phyloP scores from a whole-genome alignment of 2,329 filamentous ascomycete genomes.

The Monascus ruber region DNA sequence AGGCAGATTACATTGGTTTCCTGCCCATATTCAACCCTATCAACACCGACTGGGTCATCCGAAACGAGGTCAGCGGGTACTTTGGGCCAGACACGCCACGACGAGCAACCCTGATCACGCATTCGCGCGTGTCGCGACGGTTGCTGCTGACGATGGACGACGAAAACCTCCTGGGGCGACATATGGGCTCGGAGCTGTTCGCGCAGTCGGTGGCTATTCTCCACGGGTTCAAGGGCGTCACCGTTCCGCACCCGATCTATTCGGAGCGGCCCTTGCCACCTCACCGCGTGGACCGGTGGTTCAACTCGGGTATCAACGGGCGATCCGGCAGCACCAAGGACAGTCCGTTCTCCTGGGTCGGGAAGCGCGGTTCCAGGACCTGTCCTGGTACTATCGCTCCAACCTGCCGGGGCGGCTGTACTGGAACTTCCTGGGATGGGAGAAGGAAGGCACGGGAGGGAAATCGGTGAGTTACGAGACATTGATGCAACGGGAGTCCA shows the following conservation, averaged over 20 bases:
- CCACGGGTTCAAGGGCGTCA: constrained; percentile 68
- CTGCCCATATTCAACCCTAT: constrained; percentile 68
- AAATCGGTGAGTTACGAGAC: constrained; percentile 2
- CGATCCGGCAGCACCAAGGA: constrained; percentile 20
- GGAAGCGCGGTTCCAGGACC: constrained; percentile 19
- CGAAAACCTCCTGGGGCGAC: constrained; percentile 61
- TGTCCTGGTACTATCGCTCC: constrained; percentile 24
- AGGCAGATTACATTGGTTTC: constrained; percentile 62
- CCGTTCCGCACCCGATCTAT: constrained; percentile 66
- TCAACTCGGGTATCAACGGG: constrained; percentile 21
- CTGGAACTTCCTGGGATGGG: constrained; percentile 21
- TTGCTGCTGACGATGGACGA: constrained; percentile 67
- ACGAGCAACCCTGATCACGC: constrained; percentile 66
- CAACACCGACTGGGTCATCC: constrained; percentile 55
- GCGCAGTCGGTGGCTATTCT: constrained; percentile 61
- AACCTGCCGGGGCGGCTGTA: constrained; percentile 20
- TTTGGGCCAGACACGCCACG: constrained; percentile 50
- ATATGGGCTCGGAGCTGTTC: constrained; percentile 72
- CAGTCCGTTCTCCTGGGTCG: constrained; percentile 22
- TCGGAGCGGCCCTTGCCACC: constrained; percentile 60
- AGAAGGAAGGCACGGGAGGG: constrained; percentile 12
- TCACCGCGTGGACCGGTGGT: constrained; percentile 16
- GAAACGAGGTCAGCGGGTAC: constrained; percentile 27
- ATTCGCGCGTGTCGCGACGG: constrained; percentile 59
- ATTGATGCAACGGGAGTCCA: neutral